These are phyloP conservation scores for Cordyceps farinosa DNA, from an alignment of 2,329 filamentous ascomycete genomes.

Conservation along the genomic window DNA sequence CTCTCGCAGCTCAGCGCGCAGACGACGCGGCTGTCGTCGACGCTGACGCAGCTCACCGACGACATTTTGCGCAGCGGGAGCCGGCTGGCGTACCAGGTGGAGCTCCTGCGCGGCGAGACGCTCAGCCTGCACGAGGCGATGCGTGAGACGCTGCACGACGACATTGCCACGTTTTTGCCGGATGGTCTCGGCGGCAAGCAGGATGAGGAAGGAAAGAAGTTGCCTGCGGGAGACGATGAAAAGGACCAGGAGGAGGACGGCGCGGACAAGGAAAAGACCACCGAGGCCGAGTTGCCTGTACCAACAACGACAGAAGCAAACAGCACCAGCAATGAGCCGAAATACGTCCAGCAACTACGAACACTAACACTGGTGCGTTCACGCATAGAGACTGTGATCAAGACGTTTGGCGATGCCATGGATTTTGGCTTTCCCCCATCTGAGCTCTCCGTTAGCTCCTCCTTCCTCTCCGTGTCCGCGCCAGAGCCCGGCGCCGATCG, in stretches of 20 bases:
- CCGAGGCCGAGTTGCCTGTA: slow-evolving; percentile 1
- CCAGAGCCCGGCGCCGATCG: slow-evolving; percentile 65
- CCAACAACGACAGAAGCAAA: slow-evolving; percentile 9
- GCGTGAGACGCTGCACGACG: slow-evolving; percentile 65
- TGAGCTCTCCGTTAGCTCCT: slow-evolving; percentile 77
- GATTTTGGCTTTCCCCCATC: slow-evolving; percentile 89
- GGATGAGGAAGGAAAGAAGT: slow-evolving; percentile 23
- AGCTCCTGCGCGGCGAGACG: slow-evolving; percentile 85
- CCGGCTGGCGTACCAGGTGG: slow-evolving; percentile 88
- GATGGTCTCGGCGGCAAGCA: slow-evolving; percentile 36
- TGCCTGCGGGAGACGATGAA: slow-evolving; percentile 23
- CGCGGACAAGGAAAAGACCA: slow-evolving; percentile 14
- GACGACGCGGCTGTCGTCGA: slow-evolving; percentile 75
- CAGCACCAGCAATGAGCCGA: slow-evolving; percentile 46
- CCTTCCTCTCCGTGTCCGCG: slow-evolving; percentile 84
- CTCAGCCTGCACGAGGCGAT: slow-evolving; percentile 75
- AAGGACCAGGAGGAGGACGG: slow-evolving; percentile 1
- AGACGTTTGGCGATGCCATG: slow-evolving; percentile 92
- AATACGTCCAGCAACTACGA: slow-evolving; percentile 73
- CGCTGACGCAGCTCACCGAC: slow-evolving; percentile 85
- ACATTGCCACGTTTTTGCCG: slow-evolving; percentile 70
- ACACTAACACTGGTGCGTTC: slow-evolving; percentile 77
- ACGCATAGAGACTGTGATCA: slow-evolving; percentile 85
- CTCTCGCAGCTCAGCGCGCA: slow-evolving; percentile 85
- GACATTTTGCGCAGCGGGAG: slow-evolving; percentile 89